Evolutionary conservation across 257 asterid species (phyloP).

Genomic region (Penstemon newberryi): DNA sequence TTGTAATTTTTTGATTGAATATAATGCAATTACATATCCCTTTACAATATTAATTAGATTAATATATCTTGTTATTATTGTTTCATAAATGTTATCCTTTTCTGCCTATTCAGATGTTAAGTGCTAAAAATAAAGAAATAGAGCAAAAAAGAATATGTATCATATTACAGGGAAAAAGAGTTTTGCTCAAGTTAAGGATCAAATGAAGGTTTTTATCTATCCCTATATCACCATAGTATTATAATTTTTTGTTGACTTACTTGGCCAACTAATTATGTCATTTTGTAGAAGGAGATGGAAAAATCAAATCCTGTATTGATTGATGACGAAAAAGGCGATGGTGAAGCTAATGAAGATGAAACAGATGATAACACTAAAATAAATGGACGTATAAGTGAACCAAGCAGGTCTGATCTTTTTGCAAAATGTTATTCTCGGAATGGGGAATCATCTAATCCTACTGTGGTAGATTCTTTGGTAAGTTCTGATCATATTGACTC

Average conservation of each 20-base stretch:
- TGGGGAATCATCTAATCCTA: slow-evolving; percentile 2
- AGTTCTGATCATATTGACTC: neutral
- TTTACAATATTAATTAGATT: neutral
- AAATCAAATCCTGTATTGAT: neutral
- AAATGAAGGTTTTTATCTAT: neutral
- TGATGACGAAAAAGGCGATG: neutral
- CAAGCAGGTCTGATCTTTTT: slow-evolving; percentile 2
- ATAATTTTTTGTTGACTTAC: neutral
- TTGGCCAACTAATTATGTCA: neutral
- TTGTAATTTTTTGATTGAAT: no score
- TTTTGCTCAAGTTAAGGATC: neutral
- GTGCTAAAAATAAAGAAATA: neutral
- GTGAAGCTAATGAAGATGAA: neutral
- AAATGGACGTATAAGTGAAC: neutral
- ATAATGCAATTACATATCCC: neutral
- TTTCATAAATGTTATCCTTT: neutral
- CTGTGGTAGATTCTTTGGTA: slow-evolving; percentile 1
- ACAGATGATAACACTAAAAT: neutral
- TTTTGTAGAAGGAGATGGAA: neutral
- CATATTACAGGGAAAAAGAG: slow-evolving; percentile 10
- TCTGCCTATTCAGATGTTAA: neutral
- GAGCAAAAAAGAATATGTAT: neutral
- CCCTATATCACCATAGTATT: neutral
- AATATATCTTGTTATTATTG: no score
- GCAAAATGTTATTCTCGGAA: slow-evolving; percentile 10